Conservation (phyloP, 2,329 filamentous ascomycete genomes). For the Chaetomium globosum region DNA sequence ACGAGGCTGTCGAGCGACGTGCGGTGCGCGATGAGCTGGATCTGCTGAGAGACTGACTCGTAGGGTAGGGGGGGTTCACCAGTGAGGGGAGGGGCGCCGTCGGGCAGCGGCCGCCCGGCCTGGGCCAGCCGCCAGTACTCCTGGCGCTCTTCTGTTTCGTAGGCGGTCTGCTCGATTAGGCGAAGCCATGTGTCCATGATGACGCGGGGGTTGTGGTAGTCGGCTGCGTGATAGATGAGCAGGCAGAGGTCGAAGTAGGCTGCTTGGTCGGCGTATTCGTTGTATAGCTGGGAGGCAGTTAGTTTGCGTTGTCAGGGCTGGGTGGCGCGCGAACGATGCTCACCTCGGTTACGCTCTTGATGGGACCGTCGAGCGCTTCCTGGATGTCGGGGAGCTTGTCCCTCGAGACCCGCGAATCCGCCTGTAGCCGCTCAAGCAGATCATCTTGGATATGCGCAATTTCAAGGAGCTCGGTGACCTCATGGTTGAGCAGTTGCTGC, state of each 20-base stretch:
- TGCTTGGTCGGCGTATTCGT: slow-evolving; percentile 85
- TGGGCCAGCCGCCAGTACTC: slow-evolving; percentile 44
- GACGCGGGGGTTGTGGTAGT: slow-evolving; percentile 84
- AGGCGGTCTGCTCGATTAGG: slow-evolving; percentile 73
- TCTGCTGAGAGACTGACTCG: slow-evolving; percentile 67
- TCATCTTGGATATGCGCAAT: slow-evolving; percentile 96
- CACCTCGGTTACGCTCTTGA: slow-evolving; percentile 76
- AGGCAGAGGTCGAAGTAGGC: slow-evolving; percentile 89
- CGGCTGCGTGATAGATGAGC: slow-evolving; percentile 86
- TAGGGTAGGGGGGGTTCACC: slow-evolving; percentile 61
- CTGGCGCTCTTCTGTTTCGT: slow-evolving; percentile 52
- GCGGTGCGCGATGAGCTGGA: slow-evolving; percentile 66
- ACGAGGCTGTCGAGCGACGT: slow-evolving; percentile 67
- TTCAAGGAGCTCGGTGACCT: slow-evolving; percentile 83
- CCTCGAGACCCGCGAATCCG: slow-evolving; percentile 68
- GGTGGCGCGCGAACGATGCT: slow-evolving; percentile 42
- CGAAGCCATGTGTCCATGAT: slow-evolving; percentile 84
- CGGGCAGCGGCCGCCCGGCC: slow-evolving; percentile 48
- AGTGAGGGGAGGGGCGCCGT: slow-evolving; percentile 35
- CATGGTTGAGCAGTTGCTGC: slow-evolving; percentile 82
- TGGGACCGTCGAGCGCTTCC: slow-evolving; percentile 71
- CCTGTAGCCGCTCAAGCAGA: slow-evolving; percentile 73
- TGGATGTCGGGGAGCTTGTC: slow-evolving; percentile 67
- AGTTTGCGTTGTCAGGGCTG: slow-evolving; percentile 18
- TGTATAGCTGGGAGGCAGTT: slow-evolving; percentile 71